Evolutionary conservation across 768 basidiomycete genomes (phyloP).

Genomic region (Leccinum variicolor): DNA sequence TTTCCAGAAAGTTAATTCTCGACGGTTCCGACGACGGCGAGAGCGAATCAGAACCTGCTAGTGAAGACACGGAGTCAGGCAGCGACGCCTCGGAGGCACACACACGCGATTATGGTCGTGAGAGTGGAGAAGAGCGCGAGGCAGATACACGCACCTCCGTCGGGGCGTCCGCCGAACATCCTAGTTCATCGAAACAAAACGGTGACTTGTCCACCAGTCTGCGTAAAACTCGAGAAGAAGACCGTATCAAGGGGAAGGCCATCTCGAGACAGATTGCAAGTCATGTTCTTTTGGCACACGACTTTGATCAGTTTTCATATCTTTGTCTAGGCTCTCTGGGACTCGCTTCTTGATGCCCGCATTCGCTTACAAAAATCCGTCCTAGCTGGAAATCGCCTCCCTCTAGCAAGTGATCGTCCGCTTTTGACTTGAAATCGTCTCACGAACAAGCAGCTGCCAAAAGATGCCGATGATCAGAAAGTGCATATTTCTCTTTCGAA

Average conservation of each 20-base stretch:
- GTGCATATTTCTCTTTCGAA: conserved; percentile 45
- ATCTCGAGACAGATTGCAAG: conserved; percentile 81
- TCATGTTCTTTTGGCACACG: conserved; percentile 12
- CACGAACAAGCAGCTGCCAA: conserved; percentile 30
- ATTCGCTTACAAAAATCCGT: conserved; percentile 88
- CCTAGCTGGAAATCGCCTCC: conserved; percentile 60
- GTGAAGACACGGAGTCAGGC: conserved; percentile 18
- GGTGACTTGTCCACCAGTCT: conserved; percentile 52
- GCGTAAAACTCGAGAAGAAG: conserved; percentile 60
- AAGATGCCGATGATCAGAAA: conserved; percentile 29
- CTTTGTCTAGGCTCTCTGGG: conserved; percentile 68
- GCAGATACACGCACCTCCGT: conserved; percentile 3
- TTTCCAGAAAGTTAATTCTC: conserved; percentile 55
- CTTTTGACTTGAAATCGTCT: conserved; percentile 3
- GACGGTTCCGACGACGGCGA: conserved; percentile 30
- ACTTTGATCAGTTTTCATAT: conserved; percentile 3
- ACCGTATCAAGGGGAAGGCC: conserved; percentile 79
- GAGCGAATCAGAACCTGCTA: not conserved
- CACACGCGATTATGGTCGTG: conserved; percentile 9
- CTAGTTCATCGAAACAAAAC: conserved; percentile 1
- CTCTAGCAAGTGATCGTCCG: conserved; percentile 44
- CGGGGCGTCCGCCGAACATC: conserved; percentile 14
- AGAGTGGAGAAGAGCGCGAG: conserved; percentile 11
- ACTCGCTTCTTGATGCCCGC: conserved; percentile 82
- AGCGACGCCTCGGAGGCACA: conserved; percentile 17